Percentiles rank a stretch among this genome's conserved stretches.
These are phyloP conservation scores for Diaporthe citri DNA, from an alignment of 2,329 filamentous ascomycete species.

Conservation along the genomic window DNA sequence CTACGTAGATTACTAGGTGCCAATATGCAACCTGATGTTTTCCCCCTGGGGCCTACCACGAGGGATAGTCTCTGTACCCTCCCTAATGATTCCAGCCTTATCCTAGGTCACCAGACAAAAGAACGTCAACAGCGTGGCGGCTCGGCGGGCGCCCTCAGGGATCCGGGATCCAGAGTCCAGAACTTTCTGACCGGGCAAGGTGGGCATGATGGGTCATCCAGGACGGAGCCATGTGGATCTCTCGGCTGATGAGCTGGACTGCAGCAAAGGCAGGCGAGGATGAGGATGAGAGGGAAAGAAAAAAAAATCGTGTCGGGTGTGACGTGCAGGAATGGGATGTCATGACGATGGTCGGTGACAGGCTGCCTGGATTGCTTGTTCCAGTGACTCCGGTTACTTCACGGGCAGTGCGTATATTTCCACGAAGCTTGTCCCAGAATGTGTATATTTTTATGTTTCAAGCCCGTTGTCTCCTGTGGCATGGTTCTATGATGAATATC, in stretches of 20 bases:
- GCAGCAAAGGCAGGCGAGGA: background rate
- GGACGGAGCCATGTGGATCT: slow-evolving; percentile 10
- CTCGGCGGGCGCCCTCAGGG: background rate
- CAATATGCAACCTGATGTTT: background rate
- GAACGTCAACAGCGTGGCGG: background rate
- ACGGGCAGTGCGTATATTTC: no score
- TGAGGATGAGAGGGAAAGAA: background rate
- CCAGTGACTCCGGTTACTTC: background rate
- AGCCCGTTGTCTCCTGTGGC: no score
- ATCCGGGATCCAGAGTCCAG: slow-evolving; percentile 6
- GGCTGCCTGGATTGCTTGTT: background rate
- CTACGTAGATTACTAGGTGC: background rate
- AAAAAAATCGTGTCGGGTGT: background rate
- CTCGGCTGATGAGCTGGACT: slow-evolving; percentile 12
- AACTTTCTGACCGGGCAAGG: background rate
- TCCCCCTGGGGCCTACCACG: background rate
- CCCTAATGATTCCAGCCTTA: background rate
- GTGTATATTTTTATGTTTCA: no score
- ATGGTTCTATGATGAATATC: no score
- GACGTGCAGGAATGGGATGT: background rate
- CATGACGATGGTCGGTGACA: background rate
- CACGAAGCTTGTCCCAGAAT: background rate
- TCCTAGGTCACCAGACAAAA: background rate
- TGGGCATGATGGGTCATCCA: background rate
- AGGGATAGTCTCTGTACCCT: background rate